A percentile compares a stretch with the other conserved stretches of the same genome.
These are phyloP conservation scores for Isatis tinctoria DNA, from an alignment of 345 rosid species.

Conservation along the genomic window DNA sequence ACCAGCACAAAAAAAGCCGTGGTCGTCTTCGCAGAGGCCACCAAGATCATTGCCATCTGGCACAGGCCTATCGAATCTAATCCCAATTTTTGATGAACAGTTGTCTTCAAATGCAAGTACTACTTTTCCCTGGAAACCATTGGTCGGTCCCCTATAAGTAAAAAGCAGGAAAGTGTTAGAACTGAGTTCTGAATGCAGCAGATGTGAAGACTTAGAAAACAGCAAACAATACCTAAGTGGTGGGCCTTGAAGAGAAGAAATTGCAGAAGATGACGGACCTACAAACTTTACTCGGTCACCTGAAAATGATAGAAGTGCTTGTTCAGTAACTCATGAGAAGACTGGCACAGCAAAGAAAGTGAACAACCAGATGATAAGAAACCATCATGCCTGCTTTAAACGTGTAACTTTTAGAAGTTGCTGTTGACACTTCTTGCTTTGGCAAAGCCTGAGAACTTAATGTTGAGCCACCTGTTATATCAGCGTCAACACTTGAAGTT, in stretches of 20 bases:
- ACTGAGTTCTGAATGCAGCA: not conserved
- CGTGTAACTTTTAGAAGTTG: conserved; percentile 75
- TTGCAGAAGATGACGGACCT: conserved; percentile 49
- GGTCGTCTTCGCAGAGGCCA: conserved; percentile 86
- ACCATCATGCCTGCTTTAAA: conserved; percentile 67
- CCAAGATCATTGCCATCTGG: conserved; percentile 94
- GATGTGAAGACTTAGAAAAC: not conserved
- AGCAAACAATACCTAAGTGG: conserved; percentile 41
- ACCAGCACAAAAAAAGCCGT: conserved; percentile 94
- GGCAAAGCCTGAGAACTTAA: conserved; percentile 66
- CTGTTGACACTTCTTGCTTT: conserved; percentile 91
- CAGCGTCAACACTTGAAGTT: conserved; percentile 93
- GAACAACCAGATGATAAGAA: not conserved
- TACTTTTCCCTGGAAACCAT: conserved; percentile 86
- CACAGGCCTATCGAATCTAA: conserved; percentile 84
- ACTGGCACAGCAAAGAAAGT: conserved; percentile 11
- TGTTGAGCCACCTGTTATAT: conserved; percentile 81
- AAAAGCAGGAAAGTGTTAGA: not conserved
- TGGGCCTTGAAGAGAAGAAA: conserved; percentile 50
- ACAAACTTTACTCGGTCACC: conserved; percentile 88
- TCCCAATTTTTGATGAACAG: conserved; percentile 80
- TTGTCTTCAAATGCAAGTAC: conserved; percentile 91
- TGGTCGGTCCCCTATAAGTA: conserved; percentile 62
- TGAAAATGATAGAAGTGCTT: conserved; percentile 34
- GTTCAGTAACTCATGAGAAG: conserved; percentile 9